These are phyloP conservation scores for Pinus taeda DNA, from an alignment of 75 land plant genomes.

Conservation along the genomic window DNA sequence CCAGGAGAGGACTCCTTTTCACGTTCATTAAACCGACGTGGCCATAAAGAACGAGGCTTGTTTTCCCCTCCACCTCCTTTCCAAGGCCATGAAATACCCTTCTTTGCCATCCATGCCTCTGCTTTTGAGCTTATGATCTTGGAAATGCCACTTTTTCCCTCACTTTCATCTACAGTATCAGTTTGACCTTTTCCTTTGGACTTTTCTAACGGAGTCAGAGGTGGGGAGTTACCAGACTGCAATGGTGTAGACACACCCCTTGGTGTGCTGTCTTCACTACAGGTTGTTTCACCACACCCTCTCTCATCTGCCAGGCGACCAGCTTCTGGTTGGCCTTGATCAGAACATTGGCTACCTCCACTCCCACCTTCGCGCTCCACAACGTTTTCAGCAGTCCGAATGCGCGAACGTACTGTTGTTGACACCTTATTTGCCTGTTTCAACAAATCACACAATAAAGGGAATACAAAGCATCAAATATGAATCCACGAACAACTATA, in stretches of 20 bases:
- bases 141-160: constrained; percentile 42
- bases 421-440: constrained; percentile 74
- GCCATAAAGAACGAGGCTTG: constrained; percentile 36
- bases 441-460: neutral
- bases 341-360: constrained; percentile 63
- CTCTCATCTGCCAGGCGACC: constrained; percentile 34
- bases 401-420: constrained; percentile 57
- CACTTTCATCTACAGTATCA: constrained; percentile 46
- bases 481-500: neutral
- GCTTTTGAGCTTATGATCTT: constrained; percentile 65
- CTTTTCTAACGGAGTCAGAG: constrained; percentile 16
- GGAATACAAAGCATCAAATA: neutral
- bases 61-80: constrained; percentile 50
- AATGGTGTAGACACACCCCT: constrained; percentile 28
- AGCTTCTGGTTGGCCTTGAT: constrained; percentile 42
- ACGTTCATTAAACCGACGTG: constrained; percentile 46
- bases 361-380: constrained; percentile 52
- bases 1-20: constrained; percentile 17
- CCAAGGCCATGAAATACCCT: constrained; percentile 82
- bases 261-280: constrained; percentile 70
- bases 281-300: constrained; percentile 42
- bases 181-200: constrained; percentile 17
- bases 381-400: constrained; percentile 28
- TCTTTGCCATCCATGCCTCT: constrained; percentile 75
- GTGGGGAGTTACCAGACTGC: constrained; percentile 28